Conservation (phyloP, 306 rosid species). For the Potentilla sterilis region DNA sequence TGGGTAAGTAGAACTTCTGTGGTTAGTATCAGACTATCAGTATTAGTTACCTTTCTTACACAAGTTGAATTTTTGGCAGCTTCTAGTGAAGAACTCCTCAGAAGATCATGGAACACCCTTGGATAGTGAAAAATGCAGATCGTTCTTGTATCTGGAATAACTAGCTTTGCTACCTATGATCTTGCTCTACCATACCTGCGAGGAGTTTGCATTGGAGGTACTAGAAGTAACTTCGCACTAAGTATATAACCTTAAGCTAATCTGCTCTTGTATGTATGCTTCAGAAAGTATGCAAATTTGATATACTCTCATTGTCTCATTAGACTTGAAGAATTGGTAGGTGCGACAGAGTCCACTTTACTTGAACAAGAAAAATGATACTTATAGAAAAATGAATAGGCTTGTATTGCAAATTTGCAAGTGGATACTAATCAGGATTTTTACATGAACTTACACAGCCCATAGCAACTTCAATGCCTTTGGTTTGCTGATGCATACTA, state of each 20-base stretch:
- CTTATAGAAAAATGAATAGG: not conserved
- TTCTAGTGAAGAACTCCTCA: constrained; percentile 73
- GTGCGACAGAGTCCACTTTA: not conserved
- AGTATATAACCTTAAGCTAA: not conserved
- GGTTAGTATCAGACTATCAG: not conserved
- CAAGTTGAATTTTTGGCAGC: constrained; percentile 44
- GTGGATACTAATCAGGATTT: not conserved
- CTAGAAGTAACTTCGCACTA: not conserved
- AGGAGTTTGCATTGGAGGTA: too few species aligned
- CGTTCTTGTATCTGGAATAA: constrained; percentile 47
- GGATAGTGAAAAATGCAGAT: constrained; percentile 75
- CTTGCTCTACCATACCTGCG: not conserved
- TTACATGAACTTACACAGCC: not conserved
- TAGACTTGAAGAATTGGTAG: not conserved
- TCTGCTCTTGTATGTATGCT: not conserved
- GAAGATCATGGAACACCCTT: constrained; percentile 79
- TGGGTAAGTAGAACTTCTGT: not conserved
- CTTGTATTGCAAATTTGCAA: not conserved
- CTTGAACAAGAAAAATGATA: not conserved
- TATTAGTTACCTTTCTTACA: not conserved
- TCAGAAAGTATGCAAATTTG: not conserved
- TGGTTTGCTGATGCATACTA: not conserved
- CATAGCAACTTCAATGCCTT: not conserved
- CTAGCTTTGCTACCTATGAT: constrained; percentile 21
- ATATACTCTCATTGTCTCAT: not conserved